Conservation (phyloP, 139 green algal genomes). For the Micractinium conductrix region DNA sequence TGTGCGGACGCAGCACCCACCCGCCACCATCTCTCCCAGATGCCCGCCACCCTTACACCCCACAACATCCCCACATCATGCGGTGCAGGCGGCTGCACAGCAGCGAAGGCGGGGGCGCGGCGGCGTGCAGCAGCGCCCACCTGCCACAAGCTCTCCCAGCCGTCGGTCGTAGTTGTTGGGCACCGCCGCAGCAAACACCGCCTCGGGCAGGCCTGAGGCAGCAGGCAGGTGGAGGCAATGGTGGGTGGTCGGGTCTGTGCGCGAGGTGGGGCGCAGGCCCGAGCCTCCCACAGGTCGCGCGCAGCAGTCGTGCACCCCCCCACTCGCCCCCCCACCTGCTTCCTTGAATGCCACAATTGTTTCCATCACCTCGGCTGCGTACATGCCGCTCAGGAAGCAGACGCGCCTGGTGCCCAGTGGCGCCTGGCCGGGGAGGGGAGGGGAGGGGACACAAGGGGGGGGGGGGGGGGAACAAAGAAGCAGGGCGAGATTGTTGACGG, state of each 20-base stretch:
- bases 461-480: not conserved
- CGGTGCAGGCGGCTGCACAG: too few species aligned
- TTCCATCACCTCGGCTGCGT: constrained; percentile 42
- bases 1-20: too few species aligned
- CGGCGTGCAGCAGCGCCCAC: not conserved
- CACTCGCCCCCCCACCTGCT: constrained; percentile 9
- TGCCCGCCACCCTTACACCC: not conserved
- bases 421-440: not conserved
- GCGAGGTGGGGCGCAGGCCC: not conserved
- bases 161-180: constrained; percentile 22
- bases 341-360: constrained; percentile 38
- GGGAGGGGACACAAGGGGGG: not conserved
- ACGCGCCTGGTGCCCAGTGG: constrained; percentile 24
- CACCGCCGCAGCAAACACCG: constrained; percentile 26
- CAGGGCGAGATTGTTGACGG: not conserved
- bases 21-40: not conserved
- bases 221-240: not conserved
- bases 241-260: not conserved
- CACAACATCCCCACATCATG: not conserved
- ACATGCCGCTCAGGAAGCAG: constrained; percentile 46
- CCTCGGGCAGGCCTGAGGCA: constrained; percentile 9
- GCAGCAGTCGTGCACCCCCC: not conserved
- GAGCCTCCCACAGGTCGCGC: not conserved
- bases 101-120: not conserved
- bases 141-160: constrained; percentile 25